Evolutionary conservation across 352 stramenopile genomes (phyloP).

Genomic region (Phytophthora melonis): DNA sequence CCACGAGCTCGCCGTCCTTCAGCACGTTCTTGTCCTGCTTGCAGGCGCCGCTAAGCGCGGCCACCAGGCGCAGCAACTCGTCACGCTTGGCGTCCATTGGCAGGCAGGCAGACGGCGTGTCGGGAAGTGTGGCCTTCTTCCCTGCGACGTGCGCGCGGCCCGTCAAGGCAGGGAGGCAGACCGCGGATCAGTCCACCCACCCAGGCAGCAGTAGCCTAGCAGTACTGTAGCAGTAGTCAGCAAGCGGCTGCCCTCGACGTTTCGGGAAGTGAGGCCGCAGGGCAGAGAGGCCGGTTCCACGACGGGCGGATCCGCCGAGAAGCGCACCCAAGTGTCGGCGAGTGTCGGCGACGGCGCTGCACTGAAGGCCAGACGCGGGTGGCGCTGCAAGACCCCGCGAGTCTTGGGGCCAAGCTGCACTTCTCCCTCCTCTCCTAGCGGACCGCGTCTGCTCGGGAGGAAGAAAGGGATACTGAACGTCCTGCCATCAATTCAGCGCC

Average conservation of each 20-base stretch:
- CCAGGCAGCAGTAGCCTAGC: too few species aligned
- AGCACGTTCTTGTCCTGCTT: slow-evolving; percentile 69
- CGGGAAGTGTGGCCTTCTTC: not conserved
- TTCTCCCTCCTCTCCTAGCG: too few species aligned
- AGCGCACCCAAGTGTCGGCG: too few species aligned
- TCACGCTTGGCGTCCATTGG: slow-evolving; percentile 37
- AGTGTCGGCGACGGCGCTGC: not conserved
- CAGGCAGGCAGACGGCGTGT: not conserved
- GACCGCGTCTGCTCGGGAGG: slow-evolving; percentile 24
- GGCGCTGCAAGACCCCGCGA: not conserved
- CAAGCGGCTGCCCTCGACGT: slow-evolving; percentile 14
- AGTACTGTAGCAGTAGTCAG: not conserved
- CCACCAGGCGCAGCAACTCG: slow-evolving; percentile 60
- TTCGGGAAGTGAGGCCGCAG: slow-evolving; percentile 16
- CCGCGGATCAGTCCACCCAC: slow-evolving; percentile 3
- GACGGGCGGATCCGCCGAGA: not conserved
- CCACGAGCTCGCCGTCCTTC: slow-evolving; percentile 72
- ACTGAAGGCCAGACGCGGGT: not conserved
- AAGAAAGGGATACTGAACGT: slow-evolving; percentile 32
- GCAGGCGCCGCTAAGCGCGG: slow-evolving; percentile 67
- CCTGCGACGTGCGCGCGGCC: too few species aligned
- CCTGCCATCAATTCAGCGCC: slow-evolving; percentile 33
- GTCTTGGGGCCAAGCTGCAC: not conserved
- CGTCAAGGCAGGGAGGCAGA: too few species aligned
- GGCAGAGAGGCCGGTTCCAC: slow-evolving; percentile 17